Evolutionary conservation across 2,329 filamentous ascomycete species (phyloP).

Genomic region (Coniochaeta sp.): DNA sequence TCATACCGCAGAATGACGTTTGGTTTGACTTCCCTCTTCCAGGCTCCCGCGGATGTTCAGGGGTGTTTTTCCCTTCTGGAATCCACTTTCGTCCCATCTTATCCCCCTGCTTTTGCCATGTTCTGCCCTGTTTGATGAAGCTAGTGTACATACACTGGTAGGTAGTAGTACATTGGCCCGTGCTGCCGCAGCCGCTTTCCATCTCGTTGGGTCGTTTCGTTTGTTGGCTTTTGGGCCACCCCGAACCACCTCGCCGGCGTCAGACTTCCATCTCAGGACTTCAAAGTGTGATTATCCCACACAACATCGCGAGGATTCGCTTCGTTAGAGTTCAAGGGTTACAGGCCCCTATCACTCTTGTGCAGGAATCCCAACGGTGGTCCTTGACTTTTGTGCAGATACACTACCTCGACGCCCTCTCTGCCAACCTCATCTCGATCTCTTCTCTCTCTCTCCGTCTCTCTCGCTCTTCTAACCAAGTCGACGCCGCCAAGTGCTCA

Average conservation of each 20-base stretch:
- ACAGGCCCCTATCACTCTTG: background rate
- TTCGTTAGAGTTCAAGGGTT: background rate
- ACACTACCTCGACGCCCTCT: background rate
- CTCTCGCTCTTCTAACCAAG: too few species aligned
- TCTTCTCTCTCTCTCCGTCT: too few species aligned
- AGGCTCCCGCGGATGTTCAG: too few species aligned
- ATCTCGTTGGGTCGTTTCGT: background rate
- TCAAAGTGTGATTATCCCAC: background rate
- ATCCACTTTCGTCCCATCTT: too few species aligned
- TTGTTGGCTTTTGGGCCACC: too few species aligned
- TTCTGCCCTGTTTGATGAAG: too few species aligned
- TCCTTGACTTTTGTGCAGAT: background rate
- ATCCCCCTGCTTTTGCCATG: background rate
- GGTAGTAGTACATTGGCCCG: background rate
- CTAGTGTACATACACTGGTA: too few species aligned
- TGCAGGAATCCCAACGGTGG: too few species aligned
- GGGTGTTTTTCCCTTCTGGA: too few species aligned
- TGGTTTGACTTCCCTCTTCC: too few species aligned
- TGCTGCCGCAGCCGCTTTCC: background rate
- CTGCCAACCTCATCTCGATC: background rate
- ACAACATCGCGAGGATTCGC: background rate
- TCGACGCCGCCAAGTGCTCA: background rate
- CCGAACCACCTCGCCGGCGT: background rate
- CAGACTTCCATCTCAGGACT: background rate
- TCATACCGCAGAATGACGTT: too few species aligned